A percentile compares a stretch with the other conserved stretches of the same genome.
Conservation (phyloP, 352 stramenopile species). For the Halophytophthora batemanensis region DNA sequence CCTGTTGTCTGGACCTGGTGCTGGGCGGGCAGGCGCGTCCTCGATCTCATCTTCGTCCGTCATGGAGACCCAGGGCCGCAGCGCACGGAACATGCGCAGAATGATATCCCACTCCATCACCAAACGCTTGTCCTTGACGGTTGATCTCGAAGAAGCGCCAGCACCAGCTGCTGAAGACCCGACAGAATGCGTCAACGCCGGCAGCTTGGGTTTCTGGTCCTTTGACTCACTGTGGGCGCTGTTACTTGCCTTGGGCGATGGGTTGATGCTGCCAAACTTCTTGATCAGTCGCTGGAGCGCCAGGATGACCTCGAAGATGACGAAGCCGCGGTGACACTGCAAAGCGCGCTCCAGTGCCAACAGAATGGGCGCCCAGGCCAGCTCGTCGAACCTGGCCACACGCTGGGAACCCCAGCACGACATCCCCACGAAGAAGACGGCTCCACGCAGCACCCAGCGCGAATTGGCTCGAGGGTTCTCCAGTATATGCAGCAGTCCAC, state of each 20-base stretch:
- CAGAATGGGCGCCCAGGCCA: constrained; percentile 73
- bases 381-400: constrained; percentile 64
- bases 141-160: constrained; percentile 1
- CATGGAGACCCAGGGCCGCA: constrained; percentile 71
- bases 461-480: constrained; percentile 58
- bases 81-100: constrained; percentile 60
- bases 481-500: constrained; percentile 66
- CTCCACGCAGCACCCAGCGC: constrained; percentile 73
- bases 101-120: constrained; percentile 87
- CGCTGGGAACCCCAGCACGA: constrained; percentile 86
- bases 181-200: constrained; percentile 7
- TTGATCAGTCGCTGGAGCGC: constrained; percentile 84
- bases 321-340: constrained; percentile 66
- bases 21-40: constrained; percentile 17
- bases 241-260: constrained; percentile 7
- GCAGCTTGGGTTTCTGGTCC: constrained; percentile 5
- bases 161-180: not conserved
- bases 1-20: constrained; percentile 9
- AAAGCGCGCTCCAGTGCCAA: constrained; percentile 60
- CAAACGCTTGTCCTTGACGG: constrained; percentile 29
- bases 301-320: constrained; percentile 88
- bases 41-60: constrained; percentile 35
- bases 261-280: constrained; percentile 59
- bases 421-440: constrained; percentile 88
- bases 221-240: constrained; percentile 6